Conservation (phyloP, 1,284 basidiomycete species). For the Bondarzewia mesenterica region DNA sequence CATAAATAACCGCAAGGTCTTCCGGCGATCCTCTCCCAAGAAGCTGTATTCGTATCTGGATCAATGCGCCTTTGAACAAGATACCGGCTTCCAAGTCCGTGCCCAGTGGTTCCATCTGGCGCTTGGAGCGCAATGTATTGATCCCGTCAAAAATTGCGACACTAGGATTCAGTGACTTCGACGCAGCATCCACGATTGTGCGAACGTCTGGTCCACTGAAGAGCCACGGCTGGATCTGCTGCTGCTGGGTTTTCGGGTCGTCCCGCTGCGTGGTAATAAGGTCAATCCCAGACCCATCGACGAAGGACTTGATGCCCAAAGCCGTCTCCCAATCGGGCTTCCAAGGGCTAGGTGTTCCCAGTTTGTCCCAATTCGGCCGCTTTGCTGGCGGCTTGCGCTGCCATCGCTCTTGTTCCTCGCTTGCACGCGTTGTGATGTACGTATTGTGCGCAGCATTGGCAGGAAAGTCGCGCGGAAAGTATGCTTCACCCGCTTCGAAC, state of each 20-base stretch:
- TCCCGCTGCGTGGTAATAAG: constrained; percentile 51
- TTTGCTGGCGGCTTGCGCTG: constrained; percentile 79
- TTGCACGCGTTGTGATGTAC: constrained; percentile 39
- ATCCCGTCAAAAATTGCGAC: constrained; percentile 43
- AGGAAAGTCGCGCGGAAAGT: constrained; percentile 82
- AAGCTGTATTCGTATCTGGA: constrained; percentile 56
- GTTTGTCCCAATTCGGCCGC: constrained; percentile 59
- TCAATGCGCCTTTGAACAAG: constrained; percentile 50
- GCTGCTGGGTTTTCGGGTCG: constrained; percentile 3
- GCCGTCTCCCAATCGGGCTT: constrained; percentile 63
- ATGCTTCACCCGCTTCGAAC: constrained; percentile 67
- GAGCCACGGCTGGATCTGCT: constrained; percentile 47
- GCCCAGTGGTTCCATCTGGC: constrained; percentile 34
- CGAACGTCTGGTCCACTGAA: constrained; percentile 46
- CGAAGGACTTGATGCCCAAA: constrained; percentile 34
- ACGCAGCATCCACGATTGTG: constrained; percentile 35
- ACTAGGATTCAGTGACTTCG: constrained; percentile 32
- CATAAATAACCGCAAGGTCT: constrained; percentile 67
- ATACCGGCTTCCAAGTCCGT: constrained; percentile 26
- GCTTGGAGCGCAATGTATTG: constrained; percentile 50
- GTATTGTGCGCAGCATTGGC: constrained; percentile 42
- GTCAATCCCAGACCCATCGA: constrained; percentile 10
- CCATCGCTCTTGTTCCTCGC: constrained; percentile 58
- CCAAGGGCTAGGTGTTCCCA: constrained; percentile 70
- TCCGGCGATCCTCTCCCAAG: constrained; percentile 63